These are phyloP conservation scores for Acacia melanoxylon DNA, from an alignment of 306 rosid genomes.

Conservation along the genomic window DNA sequence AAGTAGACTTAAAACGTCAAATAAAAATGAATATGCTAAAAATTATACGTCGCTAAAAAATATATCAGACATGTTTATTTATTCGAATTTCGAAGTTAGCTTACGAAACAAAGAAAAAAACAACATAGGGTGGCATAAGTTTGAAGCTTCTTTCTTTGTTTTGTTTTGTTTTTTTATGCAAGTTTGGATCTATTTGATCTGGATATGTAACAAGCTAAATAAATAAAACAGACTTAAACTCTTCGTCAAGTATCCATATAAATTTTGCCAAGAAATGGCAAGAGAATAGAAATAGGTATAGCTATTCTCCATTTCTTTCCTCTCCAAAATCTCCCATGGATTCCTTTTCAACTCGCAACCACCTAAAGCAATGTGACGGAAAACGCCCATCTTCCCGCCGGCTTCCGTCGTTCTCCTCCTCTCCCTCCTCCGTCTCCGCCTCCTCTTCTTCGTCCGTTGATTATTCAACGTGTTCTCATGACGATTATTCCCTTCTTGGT, in stretches of 20 bases:
- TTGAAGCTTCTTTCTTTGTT: not conserved
- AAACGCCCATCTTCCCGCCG: constrained; percentile 49
- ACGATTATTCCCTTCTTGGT: constrained; percentile 40
- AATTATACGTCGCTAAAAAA: not conserved
- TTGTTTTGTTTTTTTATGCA: not conserved
- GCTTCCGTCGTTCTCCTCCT: constrained; percentile 55
- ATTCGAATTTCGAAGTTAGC: not conserved
- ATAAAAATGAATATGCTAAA: not conserved
- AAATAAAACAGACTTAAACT: constrained; percentile 9
- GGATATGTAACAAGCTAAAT: not conserved
- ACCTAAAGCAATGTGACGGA: constrained; percentile 37
- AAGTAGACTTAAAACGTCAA: not conserved
- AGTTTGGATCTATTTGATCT: not conserved
- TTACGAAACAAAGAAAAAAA: not conserved
- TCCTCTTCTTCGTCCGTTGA: constrained; percentile 50
- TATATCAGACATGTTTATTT: not conserved
- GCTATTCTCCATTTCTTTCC: not conserved
- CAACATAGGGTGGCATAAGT: not conserved
- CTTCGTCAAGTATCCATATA: constrained; percentile 10
- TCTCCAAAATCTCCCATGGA: constrained; percentile 41
- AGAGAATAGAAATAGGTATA: constrained; percentile 15
- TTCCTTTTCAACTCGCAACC: constrained; percentile 34
- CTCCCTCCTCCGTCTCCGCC: constrained; percentile 56
- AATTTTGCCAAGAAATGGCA: not conserved
- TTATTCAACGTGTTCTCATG: too few species aligned